Evolutionary conservation across 768 basidiomycete species (phyloP).

Genomic region (Gymnopilus dilepis): DNA sequence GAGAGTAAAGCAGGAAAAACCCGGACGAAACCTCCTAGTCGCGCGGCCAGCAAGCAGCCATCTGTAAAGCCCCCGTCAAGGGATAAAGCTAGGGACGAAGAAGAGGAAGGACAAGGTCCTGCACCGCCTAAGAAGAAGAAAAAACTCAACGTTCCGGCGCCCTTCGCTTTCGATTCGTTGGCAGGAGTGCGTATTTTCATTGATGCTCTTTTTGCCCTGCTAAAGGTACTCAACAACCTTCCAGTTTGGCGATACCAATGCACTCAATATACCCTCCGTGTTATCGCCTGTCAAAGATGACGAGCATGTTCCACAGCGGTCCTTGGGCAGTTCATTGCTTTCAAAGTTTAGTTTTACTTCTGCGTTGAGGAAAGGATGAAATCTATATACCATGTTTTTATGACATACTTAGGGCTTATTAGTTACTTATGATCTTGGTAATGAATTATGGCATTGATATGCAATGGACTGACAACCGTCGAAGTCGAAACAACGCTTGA

Average conservation of each 20-base stretch:
- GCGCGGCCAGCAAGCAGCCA: constrained; percentile 29
- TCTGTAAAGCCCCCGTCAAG: constrained; percentile 20
- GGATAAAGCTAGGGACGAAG: constrained; percentile 28
- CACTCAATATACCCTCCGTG: constrained; percentile 65
- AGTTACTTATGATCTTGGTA: neutral
- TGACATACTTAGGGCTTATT: neutral
- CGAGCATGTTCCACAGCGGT: constrained; percentile 53
- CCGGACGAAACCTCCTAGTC: constrained; percentile 28
- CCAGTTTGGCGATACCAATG: constrained; percentile 39
- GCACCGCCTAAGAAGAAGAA: constrained; percentile 65
- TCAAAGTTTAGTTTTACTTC: neutral
- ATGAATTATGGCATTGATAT: neutral
- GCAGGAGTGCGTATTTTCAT: constrained; percentile 35
- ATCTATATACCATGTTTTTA: constrained; percentile 1
- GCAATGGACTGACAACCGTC: neutral
- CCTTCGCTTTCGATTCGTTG: constrained; percentile 48
- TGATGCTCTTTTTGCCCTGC: constrained; percentile 2
- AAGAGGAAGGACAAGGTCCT: constrained; percentile 21
- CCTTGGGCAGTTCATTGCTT: constrained; percentile 20
- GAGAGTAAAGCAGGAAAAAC: constrained; percentile 10
- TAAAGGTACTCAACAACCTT: constrained; percentile 1
- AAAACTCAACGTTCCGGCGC: constrained; percentile 67
- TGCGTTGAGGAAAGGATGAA: neutral
- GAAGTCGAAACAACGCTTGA: neutral
- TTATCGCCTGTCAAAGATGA: constrained; percentile 71